Evolutionary conservation across 176 grass and related monocot species (phyloP).

Genomic region (Melocanna baccifera): DNA sequence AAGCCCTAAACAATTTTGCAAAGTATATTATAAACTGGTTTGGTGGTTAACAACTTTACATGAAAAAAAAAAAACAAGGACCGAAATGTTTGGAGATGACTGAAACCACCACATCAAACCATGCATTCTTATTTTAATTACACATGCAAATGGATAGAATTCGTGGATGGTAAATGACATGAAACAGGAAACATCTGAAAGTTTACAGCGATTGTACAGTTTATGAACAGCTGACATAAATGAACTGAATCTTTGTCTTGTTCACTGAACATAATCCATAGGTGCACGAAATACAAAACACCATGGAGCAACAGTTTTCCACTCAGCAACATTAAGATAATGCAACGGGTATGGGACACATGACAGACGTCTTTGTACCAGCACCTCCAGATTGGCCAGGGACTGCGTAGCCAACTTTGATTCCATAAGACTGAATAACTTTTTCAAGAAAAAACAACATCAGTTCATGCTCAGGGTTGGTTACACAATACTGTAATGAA

Average conservation of each 20-base stretch:
- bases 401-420: conserved; percentile 57
- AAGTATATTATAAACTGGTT: neutral
- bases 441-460: neutral
- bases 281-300: conserved; percentile 43
- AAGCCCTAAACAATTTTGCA: neutral
- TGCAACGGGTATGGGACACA: conserved; percentile 1
- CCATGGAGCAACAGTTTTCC: conserved; percentile 29
- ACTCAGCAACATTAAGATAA: conserved; percentile 2
- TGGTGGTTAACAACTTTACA: neutral
- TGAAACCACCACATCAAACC: conserved; percentile 15
- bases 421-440: conserved; percentile 56
- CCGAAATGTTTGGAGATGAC: neutral
- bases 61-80: neutral
- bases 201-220: conserved; percentile 18
- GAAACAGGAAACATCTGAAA: neutral
- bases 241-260: conserved; percentile 19
- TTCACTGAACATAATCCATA: conserved; percentile 12
- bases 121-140: conserved; percentile 33
- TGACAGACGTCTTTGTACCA: conserved; percentile 23
- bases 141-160: conserved; percentile 19
- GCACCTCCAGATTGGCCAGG: conserved; percentile 54
- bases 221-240: conserved; percentile 27
- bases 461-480: neutral
- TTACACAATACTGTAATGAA: neutral
- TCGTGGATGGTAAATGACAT: conserved; percentile 1